Conservation (phyloP, 176 grass and related monocot species). For the Triticum urartu region DNA sequence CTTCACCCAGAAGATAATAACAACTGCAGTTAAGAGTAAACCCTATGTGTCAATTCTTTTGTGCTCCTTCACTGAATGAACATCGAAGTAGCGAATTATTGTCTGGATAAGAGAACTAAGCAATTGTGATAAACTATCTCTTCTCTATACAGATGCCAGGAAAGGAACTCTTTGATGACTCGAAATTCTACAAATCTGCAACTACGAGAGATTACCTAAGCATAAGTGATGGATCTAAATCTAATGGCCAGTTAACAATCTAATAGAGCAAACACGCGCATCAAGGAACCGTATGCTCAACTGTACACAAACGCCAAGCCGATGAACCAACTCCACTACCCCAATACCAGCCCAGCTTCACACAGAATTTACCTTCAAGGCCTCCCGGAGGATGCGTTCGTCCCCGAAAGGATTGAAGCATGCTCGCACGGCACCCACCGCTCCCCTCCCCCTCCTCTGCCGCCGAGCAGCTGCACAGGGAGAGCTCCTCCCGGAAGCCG, state of each 20-base stretch:
- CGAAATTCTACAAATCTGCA: not conserved
- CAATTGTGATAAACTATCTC: not conserved
- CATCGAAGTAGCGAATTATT: not conserved
- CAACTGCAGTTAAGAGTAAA: not conserved
- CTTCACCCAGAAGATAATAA: not conserved
- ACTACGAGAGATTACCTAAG: not conserved
- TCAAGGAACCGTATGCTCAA: not conserved
- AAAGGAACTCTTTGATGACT: not conserved
- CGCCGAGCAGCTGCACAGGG: not conserved
- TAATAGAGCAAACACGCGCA: not conserved
- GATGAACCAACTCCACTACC: not conserved
- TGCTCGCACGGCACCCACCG: slow-evolving; percentile 26
- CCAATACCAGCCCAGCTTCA: not conserved
- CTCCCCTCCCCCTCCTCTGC: slow-evolving; percentile 17
- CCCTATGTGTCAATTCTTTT: not conserved
- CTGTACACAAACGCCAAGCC: not conserved
- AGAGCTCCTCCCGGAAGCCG: slow-evolving; percentile 3
- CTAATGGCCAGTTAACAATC: not conserved
- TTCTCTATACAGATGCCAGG: not conserved
- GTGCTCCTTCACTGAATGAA: not conserved
- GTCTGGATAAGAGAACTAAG: not conserved
- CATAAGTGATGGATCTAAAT: not conserved
- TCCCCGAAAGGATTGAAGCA: slow-evolving; percentile 79
- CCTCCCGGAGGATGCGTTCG: slow-evolving; percentile 76
- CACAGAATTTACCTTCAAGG: slow-evolving; percentile 61